These are phyloP conservation scores for Panaeolus cyanescens DNA, from an alignment of 768 basidiomycete species.

Conservation along the genomic window DNA sequence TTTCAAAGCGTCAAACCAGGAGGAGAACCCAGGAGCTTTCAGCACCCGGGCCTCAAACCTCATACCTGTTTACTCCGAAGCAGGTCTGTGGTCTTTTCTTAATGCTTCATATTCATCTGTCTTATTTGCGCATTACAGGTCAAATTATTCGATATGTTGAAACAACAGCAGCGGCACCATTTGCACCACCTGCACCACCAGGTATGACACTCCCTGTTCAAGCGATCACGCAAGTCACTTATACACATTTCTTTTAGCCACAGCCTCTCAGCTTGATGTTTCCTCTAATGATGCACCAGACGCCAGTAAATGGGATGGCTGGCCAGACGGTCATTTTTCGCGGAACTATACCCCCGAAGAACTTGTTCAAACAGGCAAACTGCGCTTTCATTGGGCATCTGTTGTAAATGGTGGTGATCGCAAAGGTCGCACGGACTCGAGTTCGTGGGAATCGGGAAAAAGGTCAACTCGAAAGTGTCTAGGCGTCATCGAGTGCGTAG, in stretches of 20 bases:
- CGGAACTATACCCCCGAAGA: slow-evolving; percentile 9
- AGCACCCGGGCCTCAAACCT: not conserved
- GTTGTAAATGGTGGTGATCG: slow-evolving; percentile 12
- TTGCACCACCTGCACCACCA: not conserved
- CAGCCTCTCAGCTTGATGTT: not conserved
- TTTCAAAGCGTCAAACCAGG: not conserved
- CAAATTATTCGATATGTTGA: slow-evolving; percentile 2
- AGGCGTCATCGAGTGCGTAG: slow-evolving; percentile 18
- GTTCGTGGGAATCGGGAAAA: slow-evolving; percentile 12
- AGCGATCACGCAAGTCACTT: not conserved
- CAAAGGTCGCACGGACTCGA: slow-evolving; percentile 10
- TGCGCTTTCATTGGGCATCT: slow-evolving; percentile 21
- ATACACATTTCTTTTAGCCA: not conserved
- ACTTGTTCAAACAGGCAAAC: slow-evolving; percentile 6
- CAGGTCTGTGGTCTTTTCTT: not conserved
- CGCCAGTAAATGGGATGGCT: slow-evolving; percentile 16
- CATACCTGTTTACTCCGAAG: not conserved
- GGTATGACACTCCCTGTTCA: not conserved
- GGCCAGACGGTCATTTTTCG: slow-evolving; percentile 22
- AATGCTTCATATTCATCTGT: not conserved
- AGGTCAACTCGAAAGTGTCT: slow-evolving; percentile 13
- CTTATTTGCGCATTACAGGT: not conserved
- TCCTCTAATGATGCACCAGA: not conserved
- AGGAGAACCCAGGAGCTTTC: not conserved
- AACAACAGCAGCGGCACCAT: not conserved